Evolutionary conservation across 805 yeast genomes (phyloP), one percentile per base, ranked within the genome.

Genomic region (Lachancea mirantina): DNA sequence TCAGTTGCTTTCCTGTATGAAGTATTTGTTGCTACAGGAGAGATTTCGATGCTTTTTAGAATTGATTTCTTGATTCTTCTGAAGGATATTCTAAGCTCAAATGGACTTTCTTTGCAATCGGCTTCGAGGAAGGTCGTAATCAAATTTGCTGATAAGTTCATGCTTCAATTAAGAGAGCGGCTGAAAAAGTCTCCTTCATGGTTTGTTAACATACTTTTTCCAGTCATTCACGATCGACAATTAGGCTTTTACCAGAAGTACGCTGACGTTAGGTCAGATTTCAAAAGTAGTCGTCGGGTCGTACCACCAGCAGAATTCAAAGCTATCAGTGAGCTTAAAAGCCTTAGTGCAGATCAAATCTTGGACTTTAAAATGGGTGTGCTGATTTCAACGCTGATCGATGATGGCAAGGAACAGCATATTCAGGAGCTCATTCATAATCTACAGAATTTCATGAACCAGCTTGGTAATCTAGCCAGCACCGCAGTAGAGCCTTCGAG

Each of bases 1-100:
- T 76, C 80, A 8, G 50, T 92, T 6, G 64, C 79, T 1, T 89
- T 73, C 49, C 76, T 87, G 48, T 84, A 83, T 49, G 64, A 83
- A 19, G 57, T 84, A 1, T 75, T 85, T 43, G 76, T 79, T 29
- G 67, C 74, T 29, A 68, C 74, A 24, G 78, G 81, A 36, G 68
- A 66, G 31, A 74, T 76, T 25, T 62, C 76, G 0, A 58, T 72
- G 20, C 54, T 83, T 20, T 78, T 68, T 46, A 63, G 95, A 31
- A 50, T 92, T 20, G 96, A 88, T 51, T 75, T 92, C 49, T 70
- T 89, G 69, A 52, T 67, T 10, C 49, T 70, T 2, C 50, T 83
- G 1, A 70, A 75, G 46, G 64, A 70, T 17, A 60, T 81, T 46
- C 58, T 81, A 5, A 61, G 75, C 8, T 67, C 65, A 23, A 61